Evolutionary conservation across 2,329 filamentous ascomycete species (phyloP).

Genomic region (Teratosphaeria zuluensis): DNA sequence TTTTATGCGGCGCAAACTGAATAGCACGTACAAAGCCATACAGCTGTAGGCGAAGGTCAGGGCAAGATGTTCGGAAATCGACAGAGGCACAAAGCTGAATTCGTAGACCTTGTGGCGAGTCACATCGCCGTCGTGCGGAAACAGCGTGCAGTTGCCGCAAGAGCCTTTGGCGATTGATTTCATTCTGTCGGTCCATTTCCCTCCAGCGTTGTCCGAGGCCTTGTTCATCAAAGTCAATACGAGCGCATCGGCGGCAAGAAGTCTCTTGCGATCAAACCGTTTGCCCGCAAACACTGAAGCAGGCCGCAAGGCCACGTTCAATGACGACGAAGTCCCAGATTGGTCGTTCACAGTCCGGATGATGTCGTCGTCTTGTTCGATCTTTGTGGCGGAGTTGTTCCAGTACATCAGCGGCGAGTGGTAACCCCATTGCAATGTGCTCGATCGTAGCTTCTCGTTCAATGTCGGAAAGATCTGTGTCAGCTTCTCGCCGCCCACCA

Average conservation of each 20-base stretch:
- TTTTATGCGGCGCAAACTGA: slow-evolving; percentile 57
- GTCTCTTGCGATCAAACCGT: slow-evolving; percentile 55
- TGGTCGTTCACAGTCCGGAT: slow-evolving; percentile 59
- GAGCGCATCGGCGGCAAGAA: slow-evolving; percentile 65
- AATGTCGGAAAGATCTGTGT: slow-evolving; percentile 12
- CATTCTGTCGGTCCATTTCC: slow-evolving; percentile 55
- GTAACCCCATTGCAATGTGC: slow-evolving; percentile 57
- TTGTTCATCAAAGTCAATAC: slow-evolving; percentile 68
- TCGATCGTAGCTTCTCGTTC: slow-evolving; percentile 19
- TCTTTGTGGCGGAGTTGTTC: slow-evolving; percentile 53
- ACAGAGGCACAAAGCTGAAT: slow-evolving; percentile 69
- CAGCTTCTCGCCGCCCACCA: slow-evolving; percentile 45
- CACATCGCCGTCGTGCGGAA: slow-evolving; percentile 49
- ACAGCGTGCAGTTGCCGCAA: slow-evolving; percentile 53
- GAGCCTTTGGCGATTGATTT: slow-evolving; percentile 42
- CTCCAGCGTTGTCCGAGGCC: slow-evolving; percentile 53
- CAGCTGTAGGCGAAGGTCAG: slow-evolving; percentile 57
- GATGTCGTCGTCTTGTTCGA: slow-evolving; percentile 54
- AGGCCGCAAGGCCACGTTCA: slow-evolving; percentile 65
- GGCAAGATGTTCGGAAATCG: slow-evolving; percentile 53
- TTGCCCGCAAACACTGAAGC: slow-evolving; percentile 80
- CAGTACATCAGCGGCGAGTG: slow-evolving; percentile 79
- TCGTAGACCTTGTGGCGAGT: slow-evolving; percentile 58
- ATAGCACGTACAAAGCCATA: slow-evolving; percentile 54
- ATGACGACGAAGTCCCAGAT: slow-evolving; percentile 52